phyloP scores from a whole-genome alignment of 2,329 filamentous ascomycete genomes.

The Tolypocladium ovalisporum region DNA sequence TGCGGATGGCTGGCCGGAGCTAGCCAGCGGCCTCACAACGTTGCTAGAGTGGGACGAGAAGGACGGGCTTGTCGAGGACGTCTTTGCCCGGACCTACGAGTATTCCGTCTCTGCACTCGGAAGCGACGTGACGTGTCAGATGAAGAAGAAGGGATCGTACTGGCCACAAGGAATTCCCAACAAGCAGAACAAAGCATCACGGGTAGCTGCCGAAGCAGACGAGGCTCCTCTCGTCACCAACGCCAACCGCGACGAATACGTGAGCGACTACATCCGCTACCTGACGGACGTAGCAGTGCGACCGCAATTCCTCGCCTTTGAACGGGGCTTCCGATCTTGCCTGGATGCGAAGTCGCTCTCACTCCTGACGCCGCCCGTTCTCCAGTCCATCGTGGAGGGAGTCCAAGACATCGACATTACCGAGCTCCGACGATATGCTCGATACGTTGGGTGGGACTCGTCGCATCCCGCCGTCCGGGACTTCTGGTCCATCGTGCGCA shows the following conservation, averaged over 20 bases:
- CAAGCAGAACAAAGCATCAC: conserved; percentile 17
- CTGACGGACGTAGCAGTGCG: conserved; percentile 67
- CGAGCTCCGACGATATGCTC: conserved; percentile 58
- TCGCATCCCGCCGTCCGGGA: conserved; percentile 58
- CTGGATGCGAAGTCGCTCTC: conserved; percentile 59
- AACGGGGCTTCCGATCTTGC: conserved; percentile 67
- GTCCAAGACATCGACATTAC: conserved; percentile 67
- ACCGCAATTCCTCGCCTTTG: conserved; percentile 71
- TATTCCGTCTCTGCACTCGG: conserved; percentile 59
- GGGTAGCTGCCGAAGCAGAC: conserved; percentile 19
- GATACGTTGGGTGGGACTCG: conserved; percentile 73
- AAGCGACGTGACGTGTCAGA: conserved; percentile 44
- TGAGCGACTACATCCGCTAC: conserved; percentile 76
- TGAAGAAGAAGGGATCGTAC: conserved; percentile 28
- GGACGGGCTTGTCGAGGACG: conserved; percentile 66
- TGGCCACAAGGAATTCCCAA: conserved; percentile 43
- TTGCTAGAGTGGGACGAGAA: conserved; percentile 67
- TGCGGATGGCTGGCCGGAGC: conserved; percentile 74
- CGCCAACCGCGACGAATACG: conserved; percentile 65
- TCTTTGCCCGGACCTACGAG: conserved; percentile 77
- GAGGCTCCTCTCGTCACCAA: conserved; percentile 69
- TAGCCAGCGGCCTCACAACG: conserved; percentile 61
- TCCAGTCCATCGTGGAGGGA: conserved; percentile 77
- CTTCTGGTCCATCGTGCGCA: conserved; percentile 75
- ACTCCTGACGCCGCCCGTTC: conserved; percentile 57